Conservation (phyloP, 495 filamentous ascomycete species). For the Trichoderma reesei region DNA sequence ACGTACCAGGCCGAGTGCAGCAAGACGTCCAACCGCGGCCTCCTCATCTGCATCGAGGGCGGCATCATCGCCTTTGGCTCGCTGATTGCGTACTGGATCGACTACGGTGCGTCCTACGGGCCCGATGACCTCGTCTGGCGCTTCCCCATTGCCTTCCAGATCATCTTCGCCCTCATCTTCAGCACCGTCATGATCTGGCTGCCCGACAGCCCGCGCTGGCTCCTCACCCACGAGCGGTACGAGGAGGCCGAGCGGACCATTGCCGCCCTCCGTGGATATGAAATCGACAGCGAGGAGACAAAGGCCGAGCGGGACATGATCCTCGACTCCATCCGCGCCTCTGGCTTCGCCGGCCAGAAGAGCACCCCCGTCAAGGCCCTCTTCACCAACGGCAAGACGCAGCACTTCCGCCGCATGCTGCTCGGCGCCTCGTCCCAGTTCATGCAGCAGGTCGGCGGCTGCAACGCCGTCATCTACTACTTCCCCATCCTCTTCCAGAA, state of each 20-base stretch:
- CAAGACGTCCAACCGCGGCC: conserved; percentile 56
- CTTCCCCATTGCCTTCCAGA: conserved; percentile 58
- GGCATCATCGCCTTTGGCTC: conserved; percentile 61
- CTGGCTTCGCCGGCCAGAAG: conserved; percentile 45
- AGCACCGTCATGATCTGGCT: conserved; percentile 44
- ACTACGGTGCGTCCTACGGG: conserved; percentile 51
- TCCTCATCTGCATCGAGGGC: conserved; percentile 76
- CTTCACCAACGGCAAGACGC: conserved; percentile 52
- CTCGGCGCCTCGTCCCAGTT: conserved; percentile 55
- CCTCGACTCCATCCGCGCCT: conserved; percentile 52
- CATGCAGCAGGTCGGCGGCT: conserved; percentile 69
- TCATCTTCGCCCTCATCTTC: conserved; percentile 57
- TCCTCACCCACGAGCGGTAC: conserved; percentile 56
- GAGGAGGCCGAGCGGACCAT: conserved; percentile 62
- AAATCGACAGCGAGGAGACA: conserved; percentile 47
- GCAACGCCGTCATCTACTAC: conserved; percentile 81
- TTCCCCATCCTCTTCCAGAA: conserved; percentile 66
- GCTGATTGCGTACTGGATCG: conserved; percentile 59
- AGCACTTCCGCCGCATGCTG: conserved; percentile 54
- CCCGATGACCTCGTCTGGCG: conserved; percentile 56
- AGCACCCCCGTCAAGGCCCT: conserved; percentile 46
- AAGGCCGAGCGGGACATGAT: conserved; percentile 51
- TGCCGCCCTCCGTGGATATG: conserved; percentile 53
- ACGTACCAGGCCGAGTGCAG: conserved; percentile 63
- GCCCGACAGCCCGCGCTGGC: conserved; percentile 49